phyloP scores from a whole-genome alignment of 2,329 filamentous ascomycete species.

The Neophaeococcomyces aloes region DNA sequence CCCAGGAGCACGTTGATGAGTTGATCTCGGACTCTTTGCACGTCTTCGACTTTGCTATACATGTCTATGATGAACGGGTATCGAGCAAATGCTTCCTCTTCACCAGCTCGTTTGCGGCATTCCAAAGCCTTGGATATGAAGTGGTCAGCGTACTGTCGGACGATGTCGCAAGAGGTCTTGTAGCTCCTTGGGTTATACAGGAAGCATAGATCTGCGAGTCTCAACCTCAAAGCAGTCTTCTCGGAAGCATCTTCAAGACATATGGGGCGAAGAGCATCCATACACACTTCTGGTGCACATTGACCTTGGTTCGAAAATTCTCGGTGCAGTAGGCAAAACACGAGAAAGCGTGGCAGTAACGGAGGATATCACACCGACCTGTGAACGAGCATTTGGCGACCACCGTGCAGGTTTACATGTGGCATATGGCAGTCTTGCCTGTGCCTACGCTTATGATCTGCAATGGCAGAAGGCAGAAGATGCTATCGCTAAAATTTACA shows the following conservation, averaged over 20 bases:
- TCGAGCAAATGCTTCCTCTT: not conserved
- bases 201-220: constrained; percentile 10
- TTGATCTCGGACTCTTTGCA: constrained; percentile 20
- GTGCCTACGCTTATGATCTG: constrained; percentile 18
- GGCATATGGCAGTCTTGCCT: constrained; percentile 24
- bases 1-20: constrained; percentile 25
- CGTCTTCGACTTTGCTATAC: constrained; percentile 2
- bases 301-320: constrained; percentile 15
- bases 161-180: constrained; percentile 10
- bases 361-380: constrained; percentile 15
- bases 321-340: constrained; percentile 26
- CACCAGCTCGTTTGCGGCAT: constrained; percentile 6
- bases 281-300: constrained; percentile 20
- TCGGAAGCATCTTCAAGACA: constrained; percentile 18
- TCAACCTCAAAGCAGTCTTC: constrained; percentile 15
- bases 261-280: constrained; percentile 19
- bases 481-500: not conserved
- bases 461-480: constrained; percentile 18
- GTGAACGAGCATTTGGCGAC: constrained; percentile 19
- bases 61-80: constrained; percentile 11
- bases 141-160: constrained; percentile 11
- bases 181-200: constrained; percentile 10
- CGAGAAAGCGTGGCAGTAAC: constrained; percentile 59
- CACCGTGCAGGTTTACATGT: constrained; percentile 22
- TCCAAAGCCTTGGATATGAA: constrained; percentile 8